Evolutionary conservation across 768 basidiomycete genomes (phyloP).

Genomic region (Kwoniella bestiolae): DNA sequence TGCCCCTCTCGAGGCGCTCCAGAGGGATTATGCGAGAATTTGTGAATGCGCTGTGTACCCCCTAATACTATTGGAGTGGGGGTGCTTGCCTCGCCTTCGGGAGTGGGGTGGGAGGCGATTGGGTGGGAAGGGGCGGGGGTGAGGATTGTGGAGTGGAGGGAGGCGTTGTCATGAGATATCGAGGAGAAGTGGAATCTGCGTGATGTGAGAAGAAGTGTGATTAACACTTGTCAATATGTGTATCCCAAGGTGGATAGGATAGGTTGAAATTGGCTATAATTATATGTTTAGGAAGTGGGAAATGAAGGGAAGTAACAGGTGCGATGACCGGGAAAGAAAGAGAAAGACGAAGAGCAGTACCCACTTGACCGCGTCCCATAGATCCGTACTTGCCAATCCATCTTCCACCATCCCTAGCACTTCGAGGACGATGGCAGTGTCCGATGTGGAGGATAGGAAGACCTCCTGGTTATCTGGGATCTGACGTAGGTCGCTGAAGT

Average conservation of each 20-base stretch:
- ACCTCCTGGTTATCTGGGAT: conserved; percentile 96
- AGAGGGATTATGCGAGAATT: conserved; percentile 63
- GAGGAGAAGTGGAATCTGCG: conserved; percentile 89
- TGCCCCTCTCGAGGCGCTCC: conserved; percentile 61
- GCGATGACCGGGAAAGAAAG: too few species aligned
- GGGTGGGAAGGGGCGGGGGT: conserved; percentile 37
- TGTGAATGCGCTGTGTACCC: conserved; percentile 74
- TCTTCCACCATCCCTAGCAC: conserved; percentile 72
- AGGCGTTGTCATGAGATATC: conserved; percentile 86
- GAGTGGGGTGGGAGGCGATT: conserved; percentile 52
- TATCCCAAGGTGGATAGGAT: too few species aligned
- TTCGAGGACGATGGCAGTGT: conserved; percentile 80
- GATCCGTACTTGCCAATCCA: conserved; percentile 60
- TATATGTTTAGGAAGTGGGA: too few species aligned
- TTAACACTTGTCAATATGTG: too few species aligned
- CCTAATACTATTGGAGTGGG: conserved; percentile 68
- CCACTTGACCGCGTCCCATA: conserved; percentile 72
- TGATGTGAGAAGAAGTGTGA: too few species aligned
- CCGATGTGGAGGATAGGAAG: conserved; percentile 71
- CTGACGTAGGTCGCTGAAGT: conserved; percentile 74
- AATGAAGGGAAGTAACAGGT: too few species aligned
- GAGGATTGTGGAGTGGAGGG: conserved; percentile 63
- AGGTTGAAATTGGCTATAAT: too few species aligned
- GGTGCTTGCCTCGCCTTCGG: too few species aligned
- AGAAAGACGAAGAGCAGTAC: conserved; percentile 32